Percentiles rank a stretch among this genome's conserved stretches.
Conservation (phyloP, 1,139 yeast genomes). For the Zygoascus hellenicus region DNA sequence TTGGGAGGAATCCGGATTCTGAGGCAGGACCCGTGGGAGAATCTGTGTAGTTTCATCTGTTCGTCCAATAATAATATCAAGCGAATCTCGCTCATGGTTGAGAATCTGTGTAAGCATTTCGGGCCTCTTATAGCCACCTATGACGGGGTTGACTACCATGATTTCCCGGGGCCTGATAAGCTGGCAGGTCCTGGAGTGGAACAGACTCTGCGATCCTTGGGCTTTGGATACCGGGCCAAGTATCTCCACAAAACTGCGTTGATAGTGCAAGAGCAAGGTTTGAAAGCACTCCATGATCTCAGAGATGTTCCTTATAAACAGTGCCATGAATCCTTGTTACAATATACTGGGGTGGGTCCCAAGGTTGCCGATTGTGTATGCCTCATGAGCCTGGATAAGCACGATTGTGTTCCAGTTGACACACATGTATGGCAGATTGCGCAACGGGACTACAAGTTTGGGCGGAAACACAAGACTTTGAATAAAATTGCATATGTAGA, state of each 20-base stretch:
- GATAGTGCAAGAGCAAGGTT: constrained; percentile 35
- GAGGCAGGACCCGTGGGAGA: constrained; percentile 97
- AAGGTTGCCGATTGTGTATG: constrained; percentile 96
- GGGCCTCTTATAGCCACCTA: constrained; percentile 57
- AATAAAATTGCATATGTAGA: constrained; percentile 55
- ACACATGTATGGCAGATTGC: constrained; percentile 96
- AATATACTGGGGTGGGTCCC: constrained; percentile 89
- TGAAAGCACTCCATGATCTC: constrained; percentile 31
- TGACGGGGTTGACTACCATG: constrained; percentile 55
- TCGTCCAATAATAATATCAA: constrained; percentile 94
- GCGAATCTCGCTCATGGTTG: constrained; percentile 91
- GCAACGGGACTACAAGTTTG: constrained; percentile 65
- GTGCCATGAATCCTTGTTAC: constrained; percentile 59
- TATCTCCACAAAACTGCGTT: constrained; percentile 76
- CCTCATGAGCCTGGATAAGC: constrained; percentile 85
- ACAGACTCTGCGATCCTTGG: constrained; percentile 45
- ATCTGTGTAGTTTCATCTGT: constrained; percentile 81
- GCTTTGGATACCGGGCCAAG: constrained; percentile 92
- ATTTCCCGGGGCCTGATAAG: constrained; percentile 65
- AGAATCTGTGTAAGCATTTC: constrained; percentile 62
- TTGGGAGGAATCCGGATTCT: constrained; percentile 75
- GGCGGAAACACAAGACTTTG: constrained; percentile 40
- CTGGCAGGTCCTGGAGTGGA: constrained; percentile 44
- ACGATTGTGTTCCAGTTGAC: constrained; percentile 88
- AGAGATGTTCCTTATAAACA: constrained; percentile 46